Conservation (phyloP, 495 filamentous ascomycete genomes). For the Penicillium mononematosum region DNA sequence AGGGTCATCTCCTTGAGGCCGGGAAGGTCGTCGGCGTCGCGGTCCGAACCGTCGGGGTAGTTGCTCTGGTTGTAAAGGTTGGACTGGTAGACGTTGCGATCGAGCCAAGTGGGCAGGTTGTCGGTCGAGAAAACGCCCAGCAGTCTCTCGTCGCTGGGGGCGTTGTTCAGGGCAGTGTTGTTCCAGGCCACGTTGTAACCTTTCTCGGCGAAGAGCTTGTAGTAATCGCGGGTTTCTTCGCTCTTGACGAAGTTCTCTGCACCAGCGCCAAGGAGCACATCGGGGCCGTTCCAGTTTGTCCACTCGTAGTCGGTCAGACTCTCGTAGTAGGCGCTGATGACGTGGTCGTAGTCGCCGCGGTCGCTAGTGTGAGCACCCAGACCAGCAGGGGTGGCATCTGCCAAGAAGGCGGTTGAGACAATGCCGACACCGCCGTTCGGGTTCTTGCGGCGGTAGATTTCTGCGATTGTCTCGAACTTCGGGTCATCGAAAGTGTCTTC, state of each 20-base stretch:
- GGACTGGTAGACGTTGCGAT: slow-evolving; percentile 66
- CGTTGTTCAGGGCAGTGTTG: slow-evolving; percentile 58
- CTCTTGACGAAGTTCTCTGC: slow-evolving; percentile 64
- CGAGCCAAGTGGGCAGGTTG: slow-evolving; percentile 70
- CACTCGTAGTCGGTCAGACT: slow-evolving; percentile 63
- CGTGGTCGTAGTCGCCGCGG: slow-evolving; percentile 59
- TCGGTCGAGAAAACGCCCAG: slow-evolving; percentile 65
- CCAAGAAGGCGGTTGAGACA: slow-evolving; percentile 66
- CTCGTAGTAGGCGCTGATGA: slow-evolving; percentile 60
- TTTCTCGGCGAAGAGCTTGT: slow-evolving; percentile 60
- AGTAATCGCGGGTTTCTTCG: slow-evolving; percentile 57
- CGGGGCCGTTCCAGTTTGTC: slow-evolving; percentile 63
- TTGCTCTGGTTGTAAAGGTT: slow-evolving; percentile 61
- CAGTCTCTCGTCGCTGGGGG: slow-evolving; percentile 52
- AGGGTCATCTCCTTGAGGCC: slow-evolving; percentile 80
- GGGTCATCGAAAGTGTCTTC: slow-evolving; percentile 67
- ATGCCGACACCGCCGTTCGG: slow-evolving; percentile 55
- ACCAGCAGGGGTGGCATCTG: slow-evolving; percentile 71
- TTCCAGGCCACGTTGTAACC: slow-evolving; percentile 65
- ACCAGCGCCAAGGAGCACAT: slow-evolving; percentile 71
- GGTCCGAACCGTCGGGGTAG: slow-evolving; percentile 57
- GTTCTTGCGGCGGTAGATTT: slow-evolving; percentile 61
- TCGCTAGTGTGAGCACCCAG: slow-evolving; percentile 63
- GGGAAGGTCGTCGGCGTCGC: slow-evolving; percentile 62
- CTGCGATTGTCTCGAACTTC: slow-evolving; percentile 74